Percentiles rank a stretch among this genome's conserved stretches.
phyloP scores from a whole-genome alignment of 1,284 basidiomycete genomes.

The Leccinum subspadiceum region DNA sequence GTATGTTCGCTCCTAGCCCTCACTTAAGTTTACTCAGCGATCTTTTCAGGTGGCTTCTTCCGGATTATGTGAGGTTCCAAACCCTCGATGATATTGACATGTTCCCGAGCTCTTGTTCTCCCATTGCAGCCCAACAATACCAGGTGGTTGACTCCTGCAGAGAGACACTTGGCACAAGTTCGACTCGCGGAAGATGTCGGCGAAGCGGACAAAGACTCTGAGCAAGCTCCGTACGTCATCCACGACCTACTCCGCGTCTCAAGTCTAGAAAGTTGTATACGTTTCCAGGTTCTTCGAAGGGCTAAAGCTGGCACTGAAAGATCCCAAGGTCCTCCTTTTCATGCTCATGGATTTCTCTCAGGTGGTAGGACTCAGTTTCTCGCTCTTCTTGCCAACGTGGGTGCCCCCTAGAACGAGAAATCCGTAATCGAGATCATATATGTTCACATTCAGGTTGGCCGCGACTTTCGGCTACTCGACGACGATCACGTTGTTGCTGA shows the following conservation, averaged over 20 bases:
- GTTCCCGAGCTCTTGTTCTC: background rate
- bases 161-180: constrained; percentile 65
- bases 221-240: constrained; percentile 49
- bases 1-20: constrained; percentile 32
- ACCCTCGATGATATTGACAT: background rate
- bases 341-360: constrained; percentile 52
- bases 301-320: constrained; percentile 48
- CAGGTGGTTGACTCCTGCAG: constrained; percentile 55
- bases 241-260: background rate
- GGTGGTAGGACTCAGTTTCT: constrained; percentile 64
- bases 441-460: constrained; percentile 46
- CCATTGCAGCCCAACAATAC: constrained; percentile 58
- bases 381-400: constrained; percentile 72
- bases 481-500: constrained; percentile 60
- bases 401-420: constrained; percentile 16
- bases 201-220: constrained; percentile 60
- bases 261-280: background rate
- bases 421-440: background rate
- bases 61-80: constrained; percentile 30
- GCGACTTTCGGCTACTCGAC: constrained; percentile 63
- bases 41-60: constrained; percentile 42
- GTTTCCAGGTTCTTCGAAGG: constrained; percentile 46
- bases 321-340: constrained; percentile 39
- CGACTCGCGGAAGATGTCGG: constrained; percentile 75
- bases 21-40: background rate